Evolutionary conservation across 345 rosid genomes (phyloP), one percentile per base, ranked within the genome.

Genomic region (Acer negundo): DNA sequence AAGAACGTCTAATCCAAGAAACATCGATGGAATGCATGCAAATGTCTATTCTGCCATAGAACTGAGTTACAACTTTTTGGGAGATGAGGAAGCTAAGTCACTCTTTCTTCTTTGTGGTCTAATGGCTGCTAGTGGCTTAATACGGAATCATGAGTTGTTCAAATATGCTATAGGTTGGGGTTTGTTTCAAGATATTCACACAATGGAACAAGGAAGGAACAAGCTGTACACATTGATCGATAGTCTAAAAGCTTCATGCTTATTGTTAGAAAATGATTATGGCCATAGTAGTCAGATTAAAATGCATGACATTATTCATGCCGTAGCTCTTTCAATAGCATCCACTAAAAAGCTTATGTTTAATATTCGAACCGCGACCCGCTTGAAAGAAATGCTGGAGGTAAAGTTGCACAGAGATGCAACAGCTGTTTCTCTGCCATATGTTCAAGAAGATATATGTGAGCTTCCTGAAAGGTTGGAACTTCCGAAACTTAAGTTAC

Each of bases 401-500:
- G n/a, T n/a, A n/a, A n/a, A n/a, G n/a, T n/a, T n/a, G n/a, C n/a
- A n/a, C n/a, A n/a, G n/a, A n/a, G n/a, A n/a, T n/a, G n/a, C n/a
- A n/a, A n/a, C n/a, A n/a, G n/a, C n/a, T n/a, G n/a, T n/a, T n/a
- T n/a, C n/a, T n/a, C n/a, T n/a, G n/a, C n/a, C n/a, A n/a, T n/a
- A n/a, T n/a, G n/a, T n/a, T n/a, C n/a, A n/a, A n/a, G n/a, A n/a
- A n/a, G n/a, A n/a, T n/a, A n/a, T n/a, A n/a, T n/a, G n/a, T n/a
- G n/a, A 62, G 22, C 62, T 87, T 65, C 86, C 81, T 17, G 44
- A 69, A 8, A 31, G 2, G 13, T 19, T 76, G 4, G 75, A 70
- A 10, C 77, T 62, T 58, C 81, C 81, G 0, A 68, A 73, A 11
- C 82, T 87, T 0, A n/a, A n/a, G n/a, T n/a, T n/a, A n/a, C n/a